Evolutionary conservation across 257 asterid species (phyloP), one percentile per base, ranked within the genome.

Genomic region (Linaria vulgaris): DNA sequence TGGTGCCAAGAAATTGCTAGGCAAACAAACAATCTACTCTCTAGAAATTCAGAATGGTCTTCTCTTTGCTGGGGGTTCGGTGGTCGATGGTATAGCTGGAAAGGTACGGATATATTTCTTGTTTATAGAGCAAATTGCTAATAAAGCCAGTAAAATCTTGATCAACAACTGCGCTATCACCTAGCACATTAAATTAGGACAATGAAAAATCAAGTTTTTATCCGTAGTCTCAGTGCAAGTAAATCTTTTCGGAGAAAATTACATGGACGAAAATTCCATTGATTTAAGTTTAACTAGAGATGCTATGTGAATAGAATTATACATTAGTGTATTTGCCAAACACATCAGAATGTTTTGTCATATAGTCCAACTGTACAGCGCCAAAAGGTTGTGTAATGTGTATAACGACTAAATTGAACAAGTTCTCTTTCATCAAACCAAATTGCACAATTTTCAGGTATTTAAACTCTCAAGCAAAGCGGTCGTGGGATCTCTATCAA

Each of bases 51-150:
- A 81, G 34, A 71, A 79, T 4, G 83, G 80, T 30, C 74, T 71
- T 63, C 75, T 86, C 21, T 68, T 69, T 16, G 86, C 90, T 23
- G 73, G 76, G 10, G 95, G 95, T 12, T 79, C 96, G 8, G 62
- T 80, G 19, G 87, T 86, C 16, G 96, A 89, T 63, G 94, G 94
- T 56, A 55, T 69, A 15, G 90, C 95, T 2, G 96, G 95, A 49
- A 84, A 84, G 96, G 96, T 88, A 77, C 17, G 46, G 23, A 12
- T 56, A 38, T 30, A 44, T 24, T 23, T 22, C 27, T 20, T 9
- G 17, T 0, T 44, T 14, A 2, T 27, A 2, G 34, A 27, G 6
- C 6, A 27, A 27, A 27, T n/a, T n/a, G n/a, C n/a, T n/a, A n/a
- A n/a, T n/a, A n/a, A n/a, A n/a, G n/a, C n/a, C n/a, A n/a, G n/a